These are phyloP conservation scores for Sideroxylon spinosum DNA, from an alignment of 179 eudicot species.

Conservation along the genomic window DNA sequence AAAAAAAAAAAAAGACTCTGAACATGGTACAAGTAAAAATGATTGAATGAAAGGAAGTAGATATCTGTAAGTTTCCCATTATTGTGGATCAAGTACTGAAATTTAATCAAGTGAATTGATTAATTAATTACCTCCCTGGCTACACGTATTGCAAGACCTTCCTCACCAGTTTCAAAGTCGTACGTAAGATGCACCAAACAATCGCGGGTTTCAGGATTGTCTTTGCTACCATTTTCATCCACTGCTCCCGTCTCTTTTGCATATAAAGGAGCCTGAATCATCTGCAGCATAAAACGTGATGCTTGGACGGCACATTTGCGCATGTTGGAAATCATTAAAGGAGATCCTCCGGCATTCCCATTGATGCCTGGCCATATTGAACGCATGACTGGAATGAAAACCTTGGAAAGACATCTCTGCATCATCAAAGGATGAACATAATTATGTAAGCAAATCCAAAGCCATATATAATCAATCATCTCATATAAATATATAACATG, in stretches of 20 bases:
- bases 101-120: background rate
- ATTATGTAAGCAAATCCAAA: background rate
- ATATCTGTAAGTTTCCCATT: background rate
- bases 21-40: background rate
- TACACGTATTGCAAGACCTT: conserved; percentile 85
- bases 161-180: conserved; percentile 70
- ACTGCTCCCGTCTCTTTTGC: conserved; percentile 35
- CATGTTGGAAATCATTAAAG: conserved; percentile 55
- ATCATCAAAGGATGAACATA: conserved; percentile 2
- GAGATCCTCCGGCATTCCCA: conserved; percentile 61
- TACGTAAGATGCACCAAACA: conserved; percentile 35
- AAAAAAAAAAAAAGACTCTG: background rate
- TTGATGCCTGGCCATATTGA: conserved; percentile 88
- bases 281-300: conserved; percentile 89
- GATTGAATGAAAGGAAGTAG: background rate
- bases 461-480: background rate
- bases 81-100: background rate
- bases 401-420: conserved; percentile 75
- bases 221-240: conserved; percentile 27
- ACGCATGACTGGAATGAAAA: conserved; percentile 73
- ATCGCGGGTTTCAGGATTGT: conserved; percentile 25
- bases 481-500: background rate
- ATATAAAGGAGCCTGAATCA: conserved; percentile 76
- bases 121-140: conserved; percentile 63
- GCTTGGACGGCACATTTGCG: conserved; percentile 91